Conservation (phyloP, 2,329 filamentous ascomycete species). For the Aspergillus fijiensis region DNA sequence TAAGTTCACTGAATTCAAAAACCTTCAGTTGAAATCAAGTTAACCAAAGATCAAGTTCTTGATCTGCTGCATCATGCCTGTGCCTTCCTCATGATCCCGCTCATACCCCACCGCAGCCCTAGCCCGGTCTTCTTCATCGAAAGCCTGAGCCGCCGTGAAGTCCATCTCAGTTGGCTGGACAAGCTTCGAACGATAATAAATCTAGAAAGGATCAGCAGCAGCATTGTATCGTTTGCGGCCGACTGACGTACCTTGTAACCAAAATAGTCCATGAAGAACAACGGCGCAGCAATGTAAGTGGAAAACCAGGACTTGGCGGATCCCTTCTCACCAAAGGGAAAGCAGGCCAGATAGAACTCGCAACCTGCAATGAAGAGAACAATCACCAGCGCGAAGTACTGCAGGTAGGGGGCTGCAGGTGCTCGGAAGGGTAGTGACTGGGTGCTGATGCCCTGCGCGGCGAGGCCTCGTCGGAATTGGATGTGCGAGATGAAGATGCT, state of each 20-base stretch:
- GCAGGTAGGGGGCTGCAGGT: constrained; percentile 26
- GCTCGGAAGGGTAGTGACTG: constrained; percentile 26
- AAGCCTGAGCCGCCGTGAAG: constrained; percentile 23
- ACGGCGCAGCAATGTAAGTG: constrained; percentile 32
- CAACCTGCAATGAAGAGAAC: constrained; percentile 32
- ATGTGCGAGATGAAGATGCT: constrained; percentile 29
- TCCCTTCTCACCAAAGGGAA: constrained; percentile 31
- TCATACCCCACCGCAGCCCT: constrained; percentile 3
- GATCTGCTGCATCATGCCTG: neutral
- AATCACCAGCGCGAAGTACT: constrained; percentile 26
- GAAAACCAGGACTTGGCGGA: constrained; percentile 34
- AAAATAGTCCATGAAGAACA: constrained; percentile 33
- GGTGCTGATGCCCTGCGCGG: constrained; percentile 28
- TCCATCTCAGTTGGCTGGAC: constrained; percentile 25
- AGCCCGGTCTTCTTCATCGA: constrained; percentile 25
- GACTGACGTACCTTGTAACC: constrained; percentile 22
- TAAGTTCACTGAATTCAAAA: too few species aligned
- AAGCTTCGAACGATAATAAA: constrained; percentile 18
- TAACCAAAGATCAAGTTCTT: constrained; percentile 1
- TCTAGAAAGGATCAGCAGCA: constrained; percentile 15
- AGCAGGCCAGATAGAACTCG: constrained; percentile 35
- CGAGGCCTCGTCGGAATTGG: constrained; percentile 29
- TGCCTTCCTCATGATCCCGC: neutral
- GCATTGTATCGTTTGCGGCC: neutral
- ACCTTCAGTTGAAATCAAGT: neutral